Evolutionary conservation across 1,284 basidiomycete genomes (phyloP).

Genomic region (Cryptococcus sp.): DNA sequence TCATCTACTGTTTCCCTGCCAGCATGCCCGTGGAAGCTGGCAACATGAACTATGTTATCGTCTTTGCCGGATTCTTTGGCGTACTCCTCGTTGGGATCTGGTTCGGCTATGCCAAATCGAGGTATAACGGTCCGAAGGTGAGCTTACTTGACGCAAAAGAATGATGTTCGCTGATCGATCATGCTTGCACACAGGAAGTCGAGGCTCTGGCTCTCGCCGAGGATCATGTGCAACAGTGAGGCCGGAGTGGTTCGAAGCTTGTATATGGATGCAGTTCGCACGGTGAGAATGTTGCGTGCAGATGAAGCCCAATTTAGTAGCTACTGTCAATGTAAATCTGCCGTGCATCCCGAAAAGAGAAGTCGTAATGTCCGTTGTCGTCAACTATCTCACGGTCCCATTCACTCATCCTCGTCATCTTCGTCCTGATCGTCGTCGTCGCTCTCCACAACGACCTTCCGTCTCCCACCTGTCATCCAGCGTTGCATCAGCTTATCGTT

Average conservation of each 20-base stretch:
- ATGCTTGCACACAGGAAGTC: too few species aligned
- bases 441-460: conserved; percentile 21
- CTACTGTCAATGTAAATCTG: too few species aligned
- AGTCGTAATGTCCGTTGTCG: too few species aligned
- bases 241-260: too few species aligned
- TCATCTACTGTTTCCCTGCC: conserved; percentile 35
- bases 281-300: too few species aligned
- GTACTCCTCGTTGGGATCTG: conserved; percentile 13
- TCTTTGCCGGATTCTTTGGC: conserved; percentile 20
- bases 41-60: conserved; percentile 31
- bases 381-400: too few species aligned
- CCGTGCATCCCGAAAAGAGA: too few species aligned
- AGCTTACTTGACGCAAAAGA: neutral
- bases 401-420: neutral
- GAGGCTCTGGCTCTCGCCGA: too few species aligned
- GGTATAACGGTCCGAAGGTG: conserved; percentile 19
- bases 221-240: too few species aligned
- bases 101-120: conserved; percentile 13
- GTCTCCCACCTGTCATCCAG: conserved; percentile 3
- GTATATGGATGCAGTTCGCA: too few species aligned
- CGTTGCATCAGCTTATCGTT: neutral
- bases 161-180: too few species aligned
- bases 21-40: conserved; percentile 17
- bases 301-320: too few species aligned
- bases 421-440: conserved; percentile 21